Evolutionary conservation across 768 basidiomycete species (phyloP).

Genomic region (Rhizopogon vesiculosus): DNA sequence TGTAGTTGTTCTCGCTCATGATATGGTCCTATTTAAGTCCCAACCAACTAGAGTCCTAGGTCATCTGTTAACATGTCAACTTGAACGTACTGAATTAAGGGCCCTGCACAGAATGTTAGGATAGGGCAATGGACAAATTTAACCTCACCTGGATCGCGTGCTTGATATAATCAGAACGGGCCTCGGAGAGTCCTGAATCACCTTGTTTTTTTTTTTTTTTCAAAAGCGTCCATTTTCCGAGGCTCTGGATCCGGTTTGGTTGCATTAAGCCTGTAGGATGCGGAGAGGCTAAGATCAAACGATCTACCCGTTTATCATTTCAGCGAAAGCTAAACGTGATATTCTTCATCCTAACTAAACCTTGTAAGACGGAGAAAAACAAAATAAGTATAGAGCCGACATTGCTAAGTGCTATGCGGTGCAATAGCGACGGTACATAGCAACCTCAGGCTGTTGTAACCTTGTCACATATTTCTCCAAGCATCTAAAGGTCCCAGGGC

Average conservation of each 20-base stretch:
- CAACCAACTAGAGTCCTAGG: no score
- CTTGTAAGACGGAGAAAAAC: not conserved
- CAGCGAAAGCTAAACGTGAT: not conserved
- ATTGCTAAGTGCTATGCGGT: no score
- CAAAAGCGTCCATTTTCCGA: not conserved
- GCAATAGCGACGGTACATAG: no score
- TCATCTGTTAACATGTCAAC: not conserved
- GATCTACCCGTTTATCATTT: not conserved
- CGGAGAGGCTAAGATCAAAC: not conserved
- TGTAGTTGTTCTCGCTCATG: no score
- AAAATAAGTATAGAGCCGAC: not conserved
- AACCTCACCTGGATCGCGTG: not conserved
- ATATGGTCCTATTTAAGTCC: not conserved
- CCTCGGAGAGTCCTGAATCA: not conserved
- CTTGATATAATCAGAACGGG: not conserved
- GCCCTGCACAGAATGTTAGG: not conserved
- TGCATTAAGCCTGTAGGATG: not conserved
- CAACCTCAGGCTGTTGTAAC: no score
- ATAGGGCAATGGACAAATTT: not conserved
- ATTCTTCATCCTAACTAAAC: not conserved
- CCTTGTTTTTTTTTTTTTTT: not conserved
- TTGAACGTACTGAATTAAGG: not conserved
- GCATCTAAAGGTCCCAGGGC: not conserved
- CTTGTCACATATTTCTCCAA: not conserved
- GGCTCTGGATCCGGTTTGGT: not conserved